A percentile compares a stretch with the other conserved stretches of the same genome.
Evolutionary conservation across 139 green algal species (phyloP).

Genomic region (Diplosphaera chodatii): DNA sequence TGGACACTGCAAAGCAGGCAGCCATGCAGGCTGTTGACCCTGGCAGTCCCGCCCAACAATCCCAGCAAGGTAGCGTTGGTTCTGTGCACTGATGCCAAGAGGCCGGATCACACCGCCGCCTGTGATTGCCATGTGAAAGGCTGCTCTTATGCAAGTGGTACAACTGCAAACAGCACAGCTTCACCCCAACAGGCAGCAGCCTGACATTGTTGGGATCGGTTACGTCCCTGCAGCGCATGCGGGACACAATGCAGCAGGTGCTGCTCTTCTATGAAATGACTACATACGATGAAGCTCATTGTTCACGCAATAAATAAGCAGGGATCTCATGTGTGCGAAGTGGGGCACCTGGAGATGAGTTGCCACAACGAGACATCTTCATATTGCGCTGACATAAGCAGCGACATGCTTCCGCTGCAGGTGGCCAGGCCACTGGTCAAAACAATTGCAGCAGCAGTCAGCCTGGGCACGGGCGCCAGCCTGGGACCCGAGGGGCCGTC

Average conservation of each 20-base stretch:
- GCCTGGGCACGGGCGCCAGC: conserved; percentile 70
- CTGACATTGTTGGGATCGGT: background rate
- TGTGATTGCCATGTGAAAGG: no score
- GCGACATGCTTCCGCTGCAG: no score
- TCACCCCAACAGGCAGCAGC: background rate
- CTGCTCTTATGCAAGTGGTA: no score
- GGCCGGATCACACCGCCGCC: no score
- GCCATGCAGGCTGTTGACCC: background rate
- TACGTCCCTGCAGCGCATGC: background rate
- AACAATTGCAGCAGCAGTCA: conserved; percentile 58
- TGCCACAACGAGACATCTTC: no score
- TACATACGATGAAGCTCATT: no score
- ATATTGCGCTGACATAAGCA: no score
- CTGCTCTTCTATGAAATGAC: no score
- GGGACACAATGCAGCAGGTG: background rate
- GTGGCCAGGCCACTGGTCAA: background rate
- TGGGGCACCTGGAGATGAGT: no score
- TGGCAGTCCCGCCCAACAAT: background rate
- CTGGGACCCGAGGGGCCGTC: conserved; percentile 87
- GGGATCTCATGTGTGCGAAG: no score
- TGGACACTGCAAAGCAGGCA: background rate
- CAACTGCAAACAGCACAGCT: background rate
- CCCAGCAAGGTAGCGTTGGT: background rate
- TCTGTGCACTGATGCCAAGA: no score
- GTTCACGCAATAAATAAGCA: no score